Percentiles rank a stretch among this genome's conserved stretches.
These are phyloP conservation scores for Blastomyces gilchristii DNA, from an alignment of 2,329 filamentous ascomycete species.

Conservation along the genomic window DNA sequence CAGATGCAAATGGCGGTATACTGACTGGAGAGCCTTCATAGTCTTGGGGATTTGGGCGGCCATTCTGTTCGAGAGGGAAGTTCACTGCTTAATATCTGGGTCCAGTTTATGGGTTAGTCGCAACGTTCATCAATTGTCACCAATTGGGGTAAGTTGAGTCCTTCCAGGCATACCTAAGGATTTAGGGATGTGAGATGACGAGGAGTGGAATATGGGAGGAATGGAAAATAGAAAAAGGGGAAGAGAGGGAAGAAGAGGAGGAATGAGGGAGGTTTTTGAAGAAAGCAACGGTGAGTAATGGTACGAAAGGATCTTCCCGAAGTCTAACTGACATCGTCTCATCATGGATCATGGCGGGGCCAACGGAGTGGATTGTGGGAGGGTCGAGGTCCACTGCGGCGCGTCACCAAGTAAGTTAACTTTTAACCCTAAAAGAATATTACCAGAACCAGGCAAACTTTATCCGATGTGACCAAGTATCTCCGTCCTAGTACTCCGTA, in stretches of 20 bases:
- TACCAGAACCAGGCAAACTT: neutral
- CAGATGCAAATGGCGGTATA: slow-evolving; percentile 9
- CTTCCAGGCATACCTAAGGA: neutral
- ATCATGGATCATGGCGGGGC: neutral
- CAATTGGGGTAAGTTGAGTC: neutral
- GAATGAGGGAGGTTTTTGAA: slow-evolving; percentile 26
- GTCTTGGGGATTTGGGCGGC: slow-evolving; percentile 37
- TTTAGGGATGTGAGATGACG: neutral
- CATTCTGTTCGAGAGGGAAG: slow-evolving; percentile 21
- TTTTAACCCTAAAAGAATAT: neutral
- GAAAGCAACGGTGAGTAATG: slow-evolving; percentile 37
- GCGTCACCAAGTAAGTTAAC: neutral
- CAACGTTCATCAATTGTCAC: neutral
- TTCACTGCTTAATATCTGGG: neutral
- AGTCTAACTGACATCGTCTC: neutral
- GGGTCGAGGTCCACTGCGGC: neutral
- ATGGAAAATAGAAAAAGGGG: neutral
- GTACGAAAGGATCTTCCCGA: slow-evolving; percentile 5
- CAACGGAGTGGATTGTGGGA: neutral
- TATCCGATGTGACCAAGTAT: too few species aligned
- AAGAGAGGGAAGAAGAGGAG: neutral
- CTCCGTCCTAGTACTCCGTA: too few species aligned
- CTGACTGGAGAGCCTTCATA: slow-evolving; percentile 54
- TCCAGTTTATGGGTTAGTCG: neutral
- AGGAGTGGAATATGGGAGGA: neutral